Evolutionary conservation across 1,284 basidiomycete genomes (phyloP).

Genomic region (Boletus sp.): DNA sequence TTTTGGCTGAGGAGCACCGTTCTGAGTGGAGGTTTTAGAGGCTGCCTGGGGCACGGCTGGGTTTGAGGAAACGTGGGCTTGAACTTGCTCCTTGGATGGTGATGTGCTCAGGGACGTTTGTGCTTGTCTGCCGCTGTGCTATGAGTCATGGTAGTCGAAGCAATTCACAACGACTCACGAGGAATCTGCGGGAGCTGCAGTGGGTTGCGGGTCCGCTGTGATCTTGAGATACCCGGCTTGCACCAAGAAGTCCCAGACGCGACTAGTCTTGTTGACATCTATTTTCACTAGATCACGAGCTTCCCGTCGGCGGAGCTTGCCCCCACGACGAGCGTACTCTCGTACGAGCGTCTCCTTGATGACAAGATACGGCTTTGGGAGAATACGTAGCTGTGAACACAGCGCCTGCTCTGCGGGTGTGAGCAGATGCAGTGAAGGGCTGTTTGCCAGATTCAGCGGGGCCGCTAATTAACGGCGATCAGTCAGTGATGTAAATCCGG

Average conservation of each 20-base stretch:
- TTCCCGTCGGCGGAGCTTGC: slow-evolving; percentile 79
- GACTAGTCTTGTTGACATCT: slow-evolving; percentile 86
- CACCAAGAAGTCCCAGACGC: slow-evolving; percentile 86
- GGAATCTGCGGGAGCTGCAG: slow-evolving; percentile 18
- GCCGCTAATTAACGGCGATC: slow-evolving; percentile 41
- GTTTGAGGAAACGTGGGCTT: slow-evolving; percentile 31
- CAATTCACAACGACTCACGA: slow-evolving; percentile 10
- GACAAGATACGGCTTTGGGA: slow-evolving; percentile 88
- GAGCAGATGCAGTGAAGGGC: slow-evolving; percentile 82
- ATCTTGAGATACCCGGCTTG: slow-evolving; percentile 73
- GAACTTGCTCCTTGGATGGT: slow-evolving; percentile 36
- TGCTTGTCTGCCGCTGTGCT: slow-evolving; percentile 13
- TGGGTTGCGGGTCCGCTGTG: slow-evolving; percentile 40
- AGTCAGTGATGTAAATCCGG: background rate
- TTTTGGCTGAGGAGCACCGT: slow-evolving; percentile 23
- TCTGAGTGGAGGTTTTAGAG: slow-evolving; percentile 21
- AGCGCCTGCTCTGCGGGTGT: slow-evolving; percentile 81
- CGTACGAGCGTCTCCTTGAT: slow-evolving; percentile 91
- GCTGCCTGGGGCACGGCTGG: slow-evolving; percentile 19
- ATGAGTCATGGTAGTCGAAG: background rate
- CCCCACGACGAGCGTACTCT: slow-evolving; percentile 86
- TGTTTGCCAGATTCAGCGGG: slow-evolving; percentile 83
- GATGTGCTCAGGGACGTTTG: slow-evolving; percentile 33
- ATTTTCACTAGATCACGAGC: slow-evolving; percentile 87
- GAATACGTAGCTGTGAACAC: slow-evolving; percentile 83